Percentiles rank a stretch among this genome's conserved stretches.
Evolutionary conservation across 2,329 filamentous ascomycete species (phyloP).

Genomic region (Monilinia fructicola): DNA sequence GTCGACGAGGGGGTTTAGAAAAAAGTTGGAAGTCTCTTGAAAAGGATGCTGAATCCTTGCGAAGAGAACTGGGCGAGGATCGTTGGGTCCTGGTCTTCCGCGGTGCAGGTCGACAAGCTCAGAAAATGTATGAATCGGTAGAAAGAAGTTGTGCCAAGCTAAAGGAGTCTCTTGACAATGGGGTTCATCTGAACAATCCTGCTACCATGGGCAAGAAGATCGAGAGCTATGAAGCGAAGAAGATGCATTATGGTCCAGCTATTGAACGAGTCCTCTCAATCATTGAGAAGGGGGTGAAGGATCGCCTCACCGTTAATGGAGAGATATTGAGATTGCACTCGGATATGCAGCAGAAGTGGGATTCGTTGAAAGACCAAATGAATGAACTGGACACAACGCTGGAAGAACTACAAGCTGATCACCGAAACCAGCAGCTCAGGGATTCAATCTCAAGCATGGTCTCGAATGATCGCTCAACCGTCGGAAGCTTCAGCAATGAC

Average conservation of each 20-base stretch:
- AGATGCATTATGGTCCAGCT: slow-evolving; percentile 87
- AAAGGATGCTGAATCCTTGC: slow-evolving; percentile 82
- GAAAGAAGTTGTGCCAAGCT: slow-evolving; percentile 83
- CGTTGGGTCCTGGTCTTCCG: slow-evolving; percentile 95
- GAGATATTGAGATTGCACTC: slow-evolving; percentile 85
- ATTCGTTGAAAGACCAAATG: slow-evolving; percentile 73
- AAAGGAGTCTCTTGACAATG: slow-evolving; percentile 73
- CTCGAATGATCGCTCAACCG: slow-evolving; percentile 48
- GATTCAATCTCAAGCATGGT: slow-evolving; percentile 93
- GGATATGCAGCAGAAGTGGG: slow-evolving; percentile 83
- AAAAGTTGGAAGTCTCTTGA: slow-evolving; percentile 86
- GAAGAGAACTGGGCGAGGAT: slow-evolving; percentile 90
- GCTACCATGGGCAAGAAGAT: slow-evolving; percentile 75
- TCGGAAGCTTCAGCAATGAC: slow-evolving; percentile 44
- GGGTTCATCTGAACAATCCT: slow-evolving; percentile 70
- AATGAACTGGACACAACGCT: slow-evolving; percentile 71
- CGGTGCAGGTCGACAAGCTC: slow-evolving; percentile 84
- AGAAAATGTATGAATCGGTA: slow-evolving; percentile 96
- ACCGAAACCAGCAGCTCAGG: slow-evolving; percentile 71
- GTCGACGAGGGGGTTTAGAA: slow-evolving; percentile 72
- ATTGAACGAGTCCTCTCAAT: slow-evolving; percentile 89
- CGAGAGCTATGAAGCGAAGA: slow-evolving; percentile 93
- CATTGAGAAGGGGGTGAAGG: slow-evolving; percentile 92
- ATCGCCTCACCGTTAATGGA: slow-evolving; percentile 93
- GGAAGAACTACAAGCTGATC: slow-evolving; percentile 67